Base-by-base conservation (phyloP, 495 filamentous ascomycete species). In the Cudoniella acicularis region DNA sequence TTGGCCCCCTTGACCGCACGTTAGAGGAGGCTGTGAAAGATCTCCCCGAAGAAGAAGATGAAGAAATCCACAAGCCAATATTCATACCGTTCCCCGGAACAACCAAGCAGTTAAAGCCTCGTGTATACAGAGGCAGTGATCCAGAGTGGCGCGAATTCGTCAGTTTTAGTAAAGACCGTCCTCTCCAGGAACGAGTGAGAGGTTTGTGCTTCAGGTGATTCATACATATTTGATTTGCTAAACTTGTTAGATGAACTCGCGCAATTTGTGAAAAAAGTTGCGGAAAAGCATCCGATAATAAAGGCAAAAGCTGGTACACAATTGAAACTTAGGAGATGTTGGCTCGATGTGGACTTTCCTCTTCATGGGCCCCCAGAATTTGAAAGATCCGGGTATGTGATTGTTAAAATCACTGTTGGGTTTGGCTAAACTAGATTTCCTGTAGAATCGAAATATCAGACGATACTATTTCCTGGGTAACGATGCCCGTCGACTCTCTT, bases 271-370 rank as follows among this genome's bases (percentile, higher is more conserved):
- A 53, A 66, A 42, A 52, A 69, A 4, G 54, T 67, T 57, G 69
- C 72, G 2, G 70, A 69, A 10, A 56, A 47, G 52, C 64, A 72
- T 22, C 61, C 52, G 41, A 45, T 69, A 22, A 63, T 83, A 17
- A 65, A 72, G 23, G 67, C 58, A 13, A 61, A 73, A 23, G 67
- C 85, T 4, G 86, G 86, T 11, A 66, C 69, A 20, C 74, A 78
- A 4, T 65, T 83, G 21, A 75, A 74, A 21, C 25, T 79, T 16
- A 74, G 73, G 17, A 73, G 72, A 45, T 75, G 69, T 60, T 89
- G 84, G 84, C 72, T 89, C 10, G 79, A 87, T 46, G 71, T 83
- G 45, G 73, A 77, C 42, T 86, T 84, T 63, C 86, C 86, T 20
- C 67, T 73, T 58, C 74, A 77, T 41, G 79, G 85, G 6, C 83